Base-by-base conservation (phyloP, 1,139 yeast species). In the Suhomyces coccinellae region DNA sequence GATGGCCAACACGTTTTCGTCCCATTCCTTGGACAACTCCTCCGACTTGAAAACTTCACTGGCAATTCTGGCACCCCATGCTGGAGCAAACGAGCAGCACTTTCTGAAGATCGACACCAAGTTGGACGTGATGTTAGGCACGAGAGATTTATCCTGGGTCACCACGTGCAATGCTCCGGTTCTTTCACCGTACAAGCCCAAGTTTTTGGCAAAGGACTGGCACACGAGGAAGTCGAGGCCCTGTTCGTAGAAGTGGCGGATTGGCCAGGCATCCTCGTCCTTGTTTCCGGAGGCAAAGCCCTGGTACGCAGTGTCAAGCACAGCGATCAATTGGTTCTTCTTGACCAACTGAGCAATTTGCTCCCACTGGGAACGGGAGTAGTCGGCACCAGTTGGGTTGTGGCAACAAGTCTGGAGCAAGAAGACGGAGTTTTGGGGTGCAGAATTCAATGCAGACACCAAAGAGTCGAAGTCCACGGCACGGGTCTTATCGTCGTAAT, bases 351-450 rank as follows among this genome's bases (percentile, higher is more conserved):
- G 48, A 9, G 51, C 55, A 10, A 93, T 84, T 62, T 76, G 67
- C 42, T 74, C 75, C 98, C 98, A 91, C 68, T 93, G 91, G 53
- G 83, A 95, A 45, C 75, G 71, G 26, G 88, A 83, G 55, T 96
- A 96, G 69, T 93, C 99, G 66, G 91, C 83, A 53, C 98, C 99
- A 29, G 99, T 93, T 51, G 99, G 99, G 71, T 93, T 93, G 71
- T 93, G 99, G 50, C 98, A 97, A 66, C 98, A 90, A 16, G 97
- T 93, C 65, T 93, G 99, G 28, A 55, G 50, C 31, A 55, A 40
- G 45, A 73, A 68, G 11, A 69, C 67, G 0, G 75, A 62, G 20
- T 60, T 53, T 6, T 53, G 50, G 2, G 69, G 66, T 14, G 74
- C 75, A 1, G 52, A 27, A 6, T 62, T 55, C 46, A 73, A 54